Evolutionary conservation across 164 flowering plant species (phyloP).

Genomic region (Tetrastigma voinierianum): DNA sequence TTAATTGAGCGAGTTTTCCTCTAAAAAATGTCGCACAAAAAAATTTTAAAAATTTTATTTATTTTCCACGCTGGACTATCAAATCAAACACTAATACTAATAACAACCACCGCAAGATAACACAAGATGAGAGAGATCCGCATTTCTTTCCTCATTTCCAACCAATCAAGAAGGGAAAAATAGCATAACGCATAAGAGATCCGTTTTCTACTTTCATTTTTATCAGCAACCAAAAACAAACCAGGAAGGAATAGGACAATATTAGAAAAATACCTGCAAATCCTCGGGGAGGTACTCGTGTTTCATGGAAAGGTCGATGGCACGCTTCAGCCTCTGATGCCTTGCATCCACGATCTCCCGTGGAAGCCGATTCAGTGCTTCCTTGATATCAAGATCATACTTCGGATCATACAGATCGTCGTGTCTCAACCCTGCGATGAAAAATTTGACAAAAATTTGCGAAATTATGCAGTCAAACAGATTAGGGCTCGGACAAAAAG

Average conservation of each 20-base stretch:
- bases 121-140: too few species aligned
- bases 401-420: slow-evolving; percentile 87
- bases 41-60: too few species aligned
- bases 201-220: not conserved
- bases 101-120: too few species aligned
- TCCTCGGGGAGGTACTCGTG: slow-evolving; percentile 79
- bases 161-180: not conserved
- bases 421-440: slow-evolving; percentile 59
- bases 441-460: too few species aligned
- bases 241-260: not conserved
- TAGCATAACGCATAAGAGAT: not conserved
- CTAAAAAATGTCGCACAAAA: too few species aligned
- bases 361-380: slow-evolving; percentile 83
- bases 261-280: slow-evolving; percentile 61
- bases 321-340: slow-evolving; percentile 89
- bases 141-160: too few species aligned
- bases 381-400: slow-evolving; percentile 82
- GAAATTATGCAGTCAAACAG: too few species aligned
- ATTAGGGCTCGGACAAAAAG: slow-evolving; percentile 15
- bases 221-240: not conserved
- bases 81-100: too few species aligned
- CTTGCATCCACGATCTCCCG: slow-evolving; percentile 90
- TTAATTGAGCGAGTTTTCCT: too few species aligned
- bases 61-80: too few species aligned
- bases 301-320: slow-evolving; percentile 97